Evolutionary conservation across 495 filamentous ascomycete genomes (phyloP).

Genomic region (Chlorociboria aeruginascens): DNA sequence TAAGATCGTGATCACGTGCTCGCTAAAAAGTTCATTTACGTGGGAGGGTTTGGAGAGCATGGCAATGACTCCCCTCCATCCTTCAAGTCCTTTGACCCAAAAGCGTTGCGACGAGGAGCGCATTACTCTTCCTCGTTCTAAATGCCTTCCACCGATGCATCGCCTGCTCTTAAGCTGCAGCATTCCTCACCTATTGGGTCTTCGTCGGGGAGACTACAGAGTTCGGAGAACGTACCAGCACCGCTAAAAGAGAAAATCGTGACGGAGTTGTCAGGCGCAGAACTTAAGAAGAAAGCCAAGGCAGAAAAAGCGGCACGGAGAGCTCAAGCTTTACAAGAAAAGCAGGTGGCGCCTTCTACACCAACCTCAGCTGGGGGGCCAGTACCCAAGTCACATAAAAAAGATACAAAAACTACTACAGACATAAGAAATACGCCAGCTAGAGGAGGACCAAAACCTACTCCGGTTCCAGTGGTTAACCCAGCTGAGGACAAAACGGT

Average conservation of each 20-base stretch:
- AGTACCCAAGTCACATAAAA: slow-evolving; percentile 27
- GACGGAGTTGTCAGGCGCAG: slow-evolving; percentile 43
- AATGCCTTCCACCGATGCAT: not conserved
- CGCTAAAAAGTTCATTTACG: too few species aligned
- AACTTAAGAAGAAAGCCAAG: slow-evolving; percentile 67
- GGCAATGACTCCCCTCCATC: too few species aligned
- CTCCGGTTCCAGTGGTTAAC: slow-evolving; percentile 22
- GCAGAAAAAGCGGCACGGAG: slow-evolving; percentile 68
- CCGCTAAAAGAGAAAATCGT: slow-evolving; percentile 18
- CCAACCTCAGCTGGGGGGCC: not conserved
- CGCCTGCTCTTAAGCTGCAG: not conserved
- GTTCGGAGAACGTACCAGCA: slow-evolving; percentile 21
- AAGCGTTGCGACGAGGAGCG: too few species aligned
- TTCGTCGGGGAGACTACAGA: slow-evolving; percentile 14
- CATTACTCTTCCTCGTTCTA: not conserved
- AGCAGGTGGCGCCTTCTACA: slow-evolving; percentile 15
- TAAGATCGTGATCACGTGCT: too few species aligned
- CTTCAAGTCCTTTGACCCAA: too few species aligned
- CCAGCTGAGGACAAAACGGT: slow-evolving; percentile 53
- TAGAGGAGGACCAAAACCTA: slow-evolving; percentile 23
- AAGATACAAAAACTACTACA: slow-evolving; percentile 15
- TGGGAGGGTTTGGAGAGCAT: too few species aligned
- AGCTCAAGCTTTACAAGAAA: slow-evolving; percentile 41
- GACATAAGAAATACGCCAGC: slow-evolving; percentile 20
- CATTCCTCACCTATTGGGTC: not conserved